Evolutionary conservation across 768 basidiomycete genomes (phyloP), one percentile per base, ranked within the genome.

Genomic region (Gelatoporia subvermispora): DNA sequence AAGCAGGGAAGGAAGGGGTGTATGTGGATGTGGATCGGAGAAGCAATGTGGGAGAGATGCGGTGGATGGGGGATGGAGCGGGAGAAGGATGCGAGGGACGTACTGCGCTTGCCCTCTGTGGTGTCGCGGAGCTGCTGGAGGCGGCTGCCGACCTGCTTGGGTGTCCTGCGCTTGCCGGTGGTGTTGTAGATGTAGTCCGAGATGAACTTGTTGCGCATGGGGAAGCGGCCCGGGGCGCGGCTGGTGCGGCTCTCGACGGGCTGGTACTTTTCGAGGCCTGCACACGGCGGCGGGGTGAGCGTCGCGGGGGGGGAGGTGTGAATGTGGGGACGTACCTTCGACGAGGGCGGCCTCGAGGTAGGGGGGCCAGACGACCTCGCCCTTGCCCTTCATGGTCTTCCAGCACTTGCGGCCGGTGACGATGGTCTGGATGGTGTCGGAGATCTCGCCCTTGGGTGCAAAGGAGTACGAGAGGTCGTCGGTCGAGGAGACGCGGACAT

Each of bases 321-420:
- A 13, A 17, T 4, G 20, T 4, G 25, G 36, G 28, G 8, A 23
- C 17, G 35, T 23, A 84, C 87, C 87, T 75, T 87, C 82, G 45
- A 90, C 75, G 55, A 89, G 72, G 43, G 84, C 84, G 34, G 82
- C 84, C 71, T 90, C 87, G 51, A 90, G 81, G 60, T 84, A 79
- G 11, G 83, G 85, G 43, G 87, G 87, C 87, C 87, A 90, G 37
- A 89, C 86, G n/a, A 84, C 76, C 63, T 88, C 86, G 28, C 81
- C 79, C 58, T 66, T 68, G 41, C 85, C 87, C 62, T 79, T 78
- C 41, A 84, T 67, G 0, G 84, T 87, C 68, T 88, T 89, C 85
- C 85, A 88, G 60, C 77, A 61, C 50, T 63, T 63, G 41, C 61
- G 51, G 47, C 61, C 60, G 45, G 61, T 63, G 57, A 63, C 61